Conservation (phyloP, 768 basidiomycete species). For the Suillus americanus region DNA sequence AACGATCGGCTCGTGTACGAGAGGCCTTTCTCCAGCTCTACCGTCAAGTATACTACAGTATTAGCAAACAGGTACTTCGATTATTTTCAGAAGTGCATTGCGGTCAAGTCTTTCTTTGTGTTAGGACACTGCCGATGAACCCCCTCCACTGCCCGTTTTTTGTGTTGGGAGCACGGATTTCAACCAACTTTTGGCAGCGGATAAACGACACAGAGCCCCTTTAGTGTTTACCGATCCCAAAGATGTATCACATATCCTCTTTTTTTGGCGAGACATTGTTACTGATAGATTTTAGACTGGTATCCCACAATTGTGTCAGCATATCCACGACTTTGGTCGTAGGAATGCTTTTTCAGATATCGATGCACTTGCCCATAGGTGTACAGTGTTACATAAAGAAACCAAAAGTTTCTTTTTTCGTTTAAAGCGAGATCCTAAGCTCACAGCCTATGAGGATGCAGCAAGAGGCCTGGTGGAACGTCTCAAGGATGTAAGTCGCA, state of each 20-base stretch:
- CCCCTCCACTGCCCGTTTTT: not conserved
- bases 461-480: not conserved
- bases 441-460: not conserved
- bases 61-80: not conserved
- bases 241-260: not conserved
- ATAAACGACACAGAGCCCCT: not conserved
- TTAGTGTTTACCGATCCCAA: not conserved
- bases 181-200: not conserved
- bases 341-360: not conserved
- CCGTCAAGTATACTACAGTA: not conserved
- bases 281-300: not conserved
- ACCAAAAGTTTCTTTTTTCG: not conserved
- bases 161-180: not conserved
- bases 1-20: not conserved
- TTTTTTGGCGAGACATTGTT: not conserved
- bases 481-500: not conserved
- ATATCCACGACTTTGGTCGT: not conserved
- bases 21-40: not conserved
- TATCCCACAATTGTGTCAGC: not conserved
- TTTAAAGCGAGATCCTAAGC: not conserved
- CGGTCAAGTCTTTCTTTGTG: not conserved
- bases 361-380: not conserved
- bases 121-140: not conserved
- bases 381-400: not conserved
- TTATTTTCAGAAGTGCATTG: not conserved